These are phyloP conservation scores for Cordyceps militaris DNA, from an alignment of 2,329 filamentous ascomycete species.

Conservation along the genomic window DNA sequence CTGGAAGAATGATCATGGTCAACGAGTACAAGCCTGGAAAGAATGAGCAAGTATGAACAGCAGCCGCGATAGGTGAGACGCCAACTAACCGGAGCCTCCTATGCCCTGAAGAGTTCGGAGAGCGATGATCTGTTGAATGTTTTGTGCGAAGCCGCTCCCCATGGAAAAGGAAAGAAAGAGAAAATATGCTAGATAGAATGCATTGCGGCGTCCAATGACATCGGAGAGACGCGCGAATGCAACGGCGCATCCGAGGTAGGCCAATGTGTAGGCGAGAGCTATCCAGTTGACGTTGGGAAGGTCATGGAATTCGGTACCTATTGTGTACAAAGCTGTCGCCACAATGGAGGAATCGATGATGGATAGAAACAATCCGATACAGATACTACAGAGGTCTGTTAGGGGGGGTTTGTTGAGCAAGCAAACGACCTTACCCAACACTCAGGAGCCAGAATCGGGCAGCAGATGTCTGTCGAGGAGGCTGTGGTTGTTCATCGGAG, in stretches of 20 bases:
- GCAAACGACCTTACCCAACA: constrained; percentile 1
- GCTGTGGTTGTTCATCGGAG: neutral
- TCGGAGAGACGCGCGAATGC: constrained; percentile 49
- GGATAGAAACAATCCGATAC: constrained; percentile 48
- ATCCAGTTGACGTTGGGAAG: constrained; percentile 45
- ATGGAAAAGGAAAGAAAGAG: constrained; percentile 52
- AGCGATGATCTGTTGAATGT: constrained; percentile 35
- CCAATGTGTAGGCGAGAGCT: constrained; percentile 47
- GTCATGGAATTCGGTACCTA: constrained; percentile 43
- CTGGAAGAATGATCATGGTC: constrained; percentile 48
- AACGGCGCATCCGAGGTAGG: constrained; percentile 51
- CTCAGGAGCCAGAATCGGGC: constrained; percentile 12
- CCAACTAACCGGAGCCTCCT: constrained; percentile 40
- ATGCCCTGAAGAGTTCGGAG: constrained; percentile 36
- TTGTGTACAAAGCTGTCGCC: constrained; percentile 50
- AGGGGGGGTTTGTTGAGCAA: neutral
- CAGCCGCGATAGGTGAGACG: constrained; percentile 9
- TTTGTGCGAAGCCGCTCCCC: constrained; percentile 42
- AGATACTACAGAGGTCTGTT: constrained; percentile 30
- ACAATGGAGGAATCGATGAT: constrained; percentile 55
- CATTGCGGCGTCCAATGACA: constrained; percentile 44
- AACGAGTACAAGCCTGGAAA: constrained; percentile 43
- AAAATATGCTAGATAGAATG: constrained; percentile 43
- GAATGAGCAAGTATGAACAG: neutral
- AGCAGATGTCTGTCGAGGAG: neutral